These are phyloP conservation scores for Lentinula detonsa DNA, from an alignment of 768 basidiomycete species.

Conservation along the genomic window DNA sequence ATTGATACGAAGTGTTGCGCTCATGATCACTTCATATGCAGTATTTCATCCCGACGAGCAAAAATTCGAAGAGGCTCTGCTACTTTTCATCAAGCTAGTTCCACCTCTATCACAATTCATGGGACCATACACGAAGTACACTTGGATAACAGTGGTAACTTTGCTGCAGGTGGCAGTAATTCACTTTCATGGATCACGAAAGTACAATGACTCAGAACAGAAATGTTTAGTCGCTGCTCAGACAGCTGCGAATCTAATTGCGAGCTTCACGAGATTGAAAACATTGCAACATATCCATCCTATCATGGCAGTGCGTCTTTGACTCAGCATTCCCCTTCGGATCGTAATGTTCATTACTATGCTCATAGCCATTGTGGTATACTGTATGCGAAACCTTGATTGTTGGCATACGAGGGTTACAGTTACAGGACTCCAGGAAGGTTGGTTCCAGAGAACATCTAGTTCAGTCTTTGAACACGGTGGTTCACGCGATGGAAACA, in stretches of 20 bases:
- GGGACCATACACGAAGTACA: not conserved
- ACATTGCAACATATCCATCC: slow-evolving; percentile 6
- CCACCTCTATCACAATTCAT: slow-evolving; percentile 1
- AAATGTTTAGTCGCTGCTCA: slow-evolving; percentile 8
- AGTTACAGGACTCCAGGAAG: not conserved
- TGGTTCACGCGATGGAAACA: slow-evolving; percentile 3
- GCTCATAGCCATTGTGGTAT: slow-evolving; percentile 4
- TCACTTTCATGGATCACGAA: slow-evolving; percentile 5
- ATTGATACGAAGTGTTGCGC: not conserved
- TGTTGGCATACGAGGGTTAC: not conserved
- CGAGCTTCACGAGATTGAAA: not conserved
- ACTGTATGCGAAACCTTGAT: slow-evolving; percentile 7
- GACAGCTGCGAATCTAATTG: slow-evolving; percentile 1
- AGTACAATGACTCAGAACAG: slow-evolving; percentile 1
- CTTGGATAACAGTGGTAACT: not conserved
- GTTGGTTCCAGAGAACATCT: not conserved
- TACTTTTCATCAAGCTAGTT: slow-evolving; percentile 6
- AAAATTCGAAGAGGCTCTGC: slow-evolving; percentile 9
- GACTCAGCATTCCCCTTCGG: not conserved
- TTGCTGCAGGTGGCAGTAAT: slow-evolving; percentile 7
- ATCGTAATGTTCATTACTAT: not conserved
- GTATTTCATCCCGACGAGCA: not conserved
- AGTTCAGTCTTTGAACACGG: not conserved
- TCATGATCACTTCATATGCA: not conserved
- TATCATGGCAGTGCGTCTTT: slow-evolving; percentile 3